Percentiles rank a stretch among this genome's conserved stretches.
Evolutionary conservation across 257 asterid genomes (phyloP).

Genomic region (Penstemon newberryi): DNA sequence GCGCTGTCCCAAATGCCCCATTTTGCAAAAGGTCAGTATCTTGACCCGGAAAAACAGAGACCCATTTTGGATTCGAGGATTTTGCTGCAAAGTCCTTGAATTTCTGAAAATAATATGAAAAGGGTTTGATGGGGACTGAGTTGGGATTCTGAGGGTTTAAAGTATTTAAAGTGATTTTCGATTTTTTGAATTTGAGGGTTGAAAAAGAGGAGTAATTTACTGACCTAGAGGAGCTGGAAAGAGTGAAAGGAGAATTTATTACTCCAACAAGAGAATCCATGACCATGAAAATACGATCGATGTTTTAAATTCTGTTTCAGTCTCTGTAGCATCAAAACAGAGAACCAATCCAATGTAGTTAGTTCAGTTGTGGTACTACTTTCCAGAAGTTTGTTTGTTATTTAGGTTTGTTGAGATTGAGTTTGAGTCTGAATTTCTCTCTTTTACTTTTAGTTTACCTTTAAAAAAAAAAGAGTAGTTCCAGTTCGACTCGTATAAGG

Average conservation of each 20-base stretch:
- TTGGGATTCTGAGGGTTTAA: constrained; percentile 39
- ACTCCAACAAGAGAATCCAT: constrained; percentile 48
- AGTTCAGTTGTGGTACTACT: no score
- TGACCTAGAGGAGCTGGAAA: constrained; percentile 28
- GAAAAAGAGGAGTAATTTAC: constrained; percentile 26
- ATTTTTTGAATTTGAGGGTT: constrained; percentile 27
- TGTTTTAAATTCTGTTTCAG: no score
- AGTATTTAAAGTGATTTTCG: constrained; percentile 25
- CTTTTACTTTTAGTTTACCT: no score
- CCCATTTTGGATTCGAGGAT: constrained; percentile 43
- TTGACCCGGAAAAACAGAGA: constrained; percentile 26
- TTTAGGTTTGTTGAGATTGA: no score
- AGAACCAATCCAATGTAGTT: no score
- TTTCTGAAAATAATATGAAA: constrained; percentile 50
- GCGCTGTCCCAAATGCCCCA: constrained; percentile 66
- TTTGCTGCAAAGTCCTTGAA: constrained; percentile 39
- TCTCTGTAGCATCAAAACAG: no score
- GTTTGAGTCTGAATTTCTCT: no score
- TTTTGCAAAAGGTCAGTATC: constrained; percentile 43
- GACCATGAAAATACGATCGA: neutral
- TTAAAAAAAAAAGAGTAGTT: no score
- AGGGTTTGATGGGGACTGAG: constrained; percentile 41
- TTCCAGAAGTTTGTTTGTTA: no score
- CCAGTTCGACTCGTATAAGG: no score
- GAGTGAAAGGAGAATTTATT: constrained; percentile 32